Conservation (phyloP, 176 grass and related monocot genomes). For the Oryza officinalis region DNA sequence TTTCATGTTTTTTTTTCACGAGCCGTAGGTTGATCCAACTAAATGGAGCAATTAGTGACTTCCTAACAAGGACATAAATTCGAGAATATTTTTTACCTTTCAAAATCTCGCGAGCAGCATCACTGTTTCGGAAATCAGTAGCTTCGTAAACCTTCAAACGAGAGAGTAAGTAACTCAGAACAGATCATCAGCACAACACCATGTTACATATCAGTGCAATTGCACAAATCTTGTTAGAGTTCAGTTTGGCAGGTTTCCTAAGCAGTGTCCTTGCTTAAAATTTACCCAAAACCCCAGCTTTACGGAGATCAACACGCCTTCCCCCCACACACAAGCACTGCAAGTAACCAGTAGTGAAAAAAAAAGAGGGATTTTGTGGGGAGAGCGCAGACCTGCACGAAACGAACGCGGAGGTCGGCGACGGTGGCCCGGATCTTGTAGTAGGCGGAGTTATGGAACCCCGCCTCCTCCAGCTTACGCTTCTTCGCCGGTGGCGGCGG, state of each 20-base stretch:
- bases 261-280: neutral
- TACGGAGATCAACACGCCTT: neutral
- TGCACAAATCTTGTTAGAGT: neutral
- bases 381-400: slow-evolving; percentile 34
- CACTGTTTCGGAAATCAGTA: slow-evolving; percentile 45
- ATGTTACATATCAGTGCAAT: neutral
- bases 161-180: slow-evolving; percentile 30
- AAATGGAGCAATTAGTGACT: neutral
- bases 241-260: neutral
- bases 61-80: slow-evolving; percentile 1
- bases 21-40: neutral
- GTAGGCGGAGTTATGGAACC: slow-evolving; percentile 48
- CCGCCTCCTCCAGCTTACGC: slow-evolving; percentile 42
- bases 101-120: slow-evolving; percentile 51
- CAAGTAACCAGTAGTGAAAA: neutral
- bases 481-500: neutral
- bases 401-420: slow-evolving; percentile 38
- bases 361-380: neutral
- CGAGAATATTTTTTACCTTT: slow-evolving; percentile 37
- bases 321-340: neutral
- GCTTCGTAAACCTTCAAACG: slow-evolving; percentile 45
- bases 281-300: neutral
- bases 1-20: neutral
- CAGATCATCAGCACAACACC: slow-evolving; percentile 6
- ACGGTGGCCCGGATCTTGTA: slow-evolving; percentile 55